These are phyloP conservation scores for Striga asiatica DNA, from an alignment of 257 asterid genomes.

Conservation along the genomic window DNA sequence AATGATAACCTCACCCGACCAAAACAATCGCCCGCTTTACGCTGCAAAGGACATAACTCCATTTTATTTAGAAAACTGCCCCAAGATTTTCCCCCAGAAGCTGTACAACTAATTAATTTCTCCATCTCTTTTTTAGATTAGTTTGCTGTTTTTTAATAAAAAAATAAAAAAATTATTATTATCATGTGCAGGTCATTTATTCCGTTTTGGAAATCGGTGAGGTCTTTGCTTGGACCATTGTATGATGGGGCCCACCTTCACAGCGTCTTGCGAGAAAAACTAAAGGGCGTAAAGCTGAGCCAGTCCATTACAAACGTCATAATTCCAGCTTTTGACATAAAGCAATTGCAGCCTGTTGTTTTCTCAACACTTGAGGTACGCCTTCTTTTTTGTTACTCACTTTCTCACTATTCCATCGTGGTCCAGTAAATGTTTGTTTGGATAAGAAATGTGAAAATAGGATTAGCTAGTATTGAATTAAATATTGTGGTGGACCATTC, in stretches of 20 bases:
- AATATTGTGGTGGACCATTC: too few relatives aligned
- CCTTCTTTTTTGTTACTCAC: too few relatives aligned
- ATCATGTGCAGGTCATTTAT: slow-evolving; percentile 4
- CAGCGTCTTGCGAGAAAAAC: slow-evolving; percentile 21
- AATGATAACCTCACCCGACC: slow-evolving; percentile 49
- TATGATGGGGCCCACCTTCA: slow-evolving; percentile 49
- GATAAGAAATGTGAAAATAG: too few relatives aligned
- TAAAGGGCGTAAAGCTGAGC: slow-evolving; percentile 26
- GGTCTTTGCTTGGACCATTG: slow-evolving; percentile 37
- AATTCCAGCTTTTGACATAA: slow-evolving; percentile 62
- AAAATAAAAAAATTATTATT: background rate
- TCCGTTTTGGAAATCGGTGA: slow-evolving; percentile 17
- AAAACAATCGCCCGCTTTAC: slow-evolving; percentile 38
- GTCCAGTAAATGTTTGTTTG: background rate
- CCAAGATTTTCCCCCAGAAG: slow-evolving; percentile 49
- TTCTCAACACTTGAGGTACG: slow-evolving; percentile 44
- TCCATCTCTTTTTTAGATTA: background rate
- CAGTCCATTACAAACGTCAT: slow-evolving; percentile 52
- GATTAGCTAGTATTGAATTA: too few relatives aligned
- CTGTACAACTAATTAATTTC: slow-evolving; percentile 11
- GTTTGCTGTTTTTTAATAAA: too few relatives aligned
- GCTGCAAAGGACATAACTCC: slow-evolving; percentile 52
- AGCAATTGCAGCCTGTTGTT: slow-evolving; percentile 47
- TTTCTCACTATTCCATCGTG: background rate
- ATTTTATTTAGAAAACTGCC: slow-evolving; percentile 46